Percentiles rank a stretch among this genome's conserved stretches.
phyloP scores from a whole-genome alignment of 257 asterid genomes.

The Solanum sparsipilum region DNA sequence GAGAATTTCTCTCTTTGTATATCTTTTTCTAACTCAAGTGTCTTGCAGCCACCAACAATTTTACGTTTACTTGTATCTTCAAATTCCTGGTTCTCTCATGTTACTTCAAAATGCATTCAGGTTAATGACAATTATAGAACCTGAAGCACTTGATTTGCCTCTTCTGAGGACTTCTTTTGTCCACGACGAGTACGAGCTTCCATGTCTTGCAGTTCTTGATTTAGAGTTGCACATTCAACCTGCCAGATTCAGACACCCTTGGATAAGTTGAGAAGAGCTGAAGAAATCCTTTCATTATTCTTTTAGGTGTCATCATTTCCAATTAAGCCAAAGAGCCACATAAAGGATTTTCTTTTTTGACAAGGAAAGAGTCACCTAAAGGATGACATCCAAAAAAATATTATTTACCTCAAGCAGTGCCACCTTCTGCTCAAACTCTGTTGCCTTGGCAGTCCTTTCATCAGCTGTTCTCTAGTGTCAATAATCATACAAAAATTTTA shows the following conservation, averaged over 20 bases:
- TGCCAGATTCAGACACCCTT: conserved; percentile 8
- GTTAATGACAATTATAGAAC: conserved; percentile 21
- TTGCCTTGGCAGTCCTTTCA: conserved; percentile 83
- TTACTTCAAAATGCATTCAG: neutral
- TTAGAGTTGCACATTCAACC: conserved; percentile 92
- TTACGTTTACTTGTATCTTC: neutral
- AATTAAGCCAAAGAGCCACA: neutral
- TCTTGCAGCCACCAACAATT: neutral
- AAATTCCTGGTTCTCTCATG: neutral
- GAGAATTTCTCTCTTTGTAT: neutral
- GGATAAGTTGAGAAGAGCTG: neutral
- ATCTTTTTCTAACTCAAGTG: neutral
- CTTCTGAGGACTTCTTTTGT: conserved; percentile 85
- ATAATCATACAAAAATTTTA: neutral
- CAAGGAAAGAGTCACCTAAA: neutral
- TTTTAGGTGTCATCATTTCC: neutral
- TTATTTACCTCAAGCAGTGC: conserved; percentile 84
- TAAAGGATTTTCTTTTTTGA: neutral
- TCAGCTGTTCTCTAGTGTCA: conserved; percentile 79
- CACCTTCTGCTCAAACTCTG: conserved; percentile 97
- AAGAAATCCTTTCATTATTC: neutral
- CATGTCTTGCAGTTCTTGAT: conserved; percentile 96
- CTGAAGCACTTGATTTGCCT: conserved; percentile 89
- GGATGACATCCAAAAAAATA: neutral
- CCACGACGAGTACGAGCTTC: conserved; percentile 91